These are phyloP conservation scores for Cyclotella atomus DNA, from an alignment of 108 stramenopile genomes.

Conservation along the genomic window DNA sequence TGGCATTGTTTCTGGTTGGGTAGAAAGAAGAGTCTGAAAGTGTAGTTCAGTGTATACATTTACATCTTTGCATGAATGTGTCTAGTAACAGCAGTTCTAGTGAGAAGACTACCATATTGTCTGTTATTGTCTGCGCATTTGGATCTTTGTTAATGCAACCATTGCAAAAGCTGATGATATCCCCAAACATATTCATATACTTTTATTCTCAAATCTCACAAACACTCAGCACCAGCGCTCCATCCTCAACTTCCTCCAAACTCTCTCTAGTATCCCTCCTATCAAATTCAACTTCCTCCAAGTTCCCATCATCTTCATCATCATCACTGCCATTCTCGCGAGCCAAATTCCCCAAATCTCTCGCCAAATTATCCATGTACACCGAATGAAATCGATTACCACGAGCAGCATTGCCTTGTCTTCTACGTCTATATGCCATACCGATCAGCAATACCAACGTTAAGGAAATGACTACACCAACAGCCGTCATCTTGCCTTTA, in stretches of 20 bases:
- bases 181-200: too few relatives aligned
- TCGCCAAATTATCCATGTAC: slow-evolving; percentile 3
- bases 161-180: too few relatives aligned
- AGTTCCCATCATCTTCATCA: background rate
- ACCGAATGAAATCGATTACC: background rate
- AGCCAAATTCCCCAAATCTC: background rate
- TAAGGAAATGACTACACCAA: background rate
- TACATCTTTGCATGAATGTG: too few relatives aligned
- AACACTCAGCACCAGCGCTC: background rate
- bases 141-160: too few relatives aligned
- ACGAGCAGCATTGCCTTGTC: background rate
- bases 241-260: background rate
- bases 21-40: too few relatives aligned
- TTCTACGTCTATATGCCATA: background rate
- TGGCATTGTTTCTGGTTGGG: slow-evolving; percentile 57
- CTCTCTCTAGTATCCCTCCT: background rate
- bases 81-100: too few relatives aligned
- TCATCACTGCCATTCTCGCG: background rate
- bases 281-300: slow-evolving; percentile 1
- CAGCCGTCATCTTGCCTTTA: too few relatives aligned
- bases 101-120: too few relatives aligned
- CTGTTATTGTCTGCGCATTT: too few relatives aligned
- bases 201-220: too few relatives aligned
- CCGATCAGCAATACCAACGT: background rate
- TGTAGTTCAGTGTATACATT: too few relatives aligned